A percentile compares a stretch with the other conserved stretches of the same genome.
Conservation (phyloP, 345 rosid species). For the Dipteronia dyeriana region DNA sequence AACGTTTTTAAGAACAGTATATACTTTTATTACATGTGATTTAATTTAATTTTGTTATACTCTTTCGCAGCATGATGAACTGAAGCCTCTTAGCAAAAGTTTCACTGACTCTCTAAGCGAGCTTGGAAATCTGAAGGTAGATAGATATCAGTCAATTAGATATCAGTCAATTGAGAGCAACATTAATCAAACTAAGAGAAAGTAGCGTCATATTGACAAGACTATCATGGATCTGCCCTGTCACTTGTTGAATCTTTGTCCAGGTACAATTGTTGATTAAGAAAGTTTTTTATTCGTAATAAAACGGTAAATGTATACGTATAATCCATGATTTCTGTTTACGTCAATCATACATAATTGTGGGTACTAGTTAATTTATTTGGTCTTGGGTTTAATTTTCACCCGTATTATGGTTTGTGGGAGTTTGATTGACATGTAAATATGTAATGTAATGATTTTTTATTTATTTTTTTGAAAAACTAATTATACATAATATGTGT, state of each 20-base stretch:
- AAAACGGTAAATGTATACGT: not conserved
- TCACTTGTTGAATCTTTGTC: slow-evolving; percentile 88
- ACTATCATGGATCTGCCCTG: slow-evolving; percentile 89
- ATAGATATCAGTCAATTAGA: no score
- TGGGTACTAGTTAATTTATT: not conserved
- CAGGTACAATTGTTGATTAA: slow-evolving; percentile 46
- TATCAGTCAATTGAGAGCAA: slow-evolving; percentile 19
- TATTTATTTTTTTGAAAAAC: no score
- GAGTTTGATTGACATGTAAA: not conserved
- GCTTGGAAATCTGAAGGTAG: slow-evolving; percentile 98
- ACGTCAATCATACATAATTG: not conserved
- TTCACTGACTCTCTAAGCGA: slow-evolving; percentile 91
- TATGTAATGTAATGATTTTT: no score
- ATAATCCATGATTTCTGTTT: not conserved
- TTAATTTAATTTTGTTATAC: slow-evolving; percentile 16
- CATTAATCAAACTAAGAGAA: not conserved
- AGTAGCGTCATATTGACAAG: slow-evolving; percentile 27
- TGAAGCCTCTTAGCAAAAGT: slow-evolving; percentile 79
- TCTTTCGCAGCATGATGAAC: slow-evolving; percentile 82
- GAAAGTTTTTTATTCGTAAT: not conserved
- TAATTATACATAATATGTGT: not conserved
- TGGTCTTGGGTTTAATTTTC: not conserved
- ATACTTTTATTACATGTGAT: not conserved
- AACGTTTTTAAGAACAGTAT: slow-evolving; percentile 9
- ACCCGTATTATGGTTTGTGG: not conserved